Evolutionary conservation across 192 early-diverging fungal species (phyloP).

Genomic region (Coemansia sp.): DNA sequence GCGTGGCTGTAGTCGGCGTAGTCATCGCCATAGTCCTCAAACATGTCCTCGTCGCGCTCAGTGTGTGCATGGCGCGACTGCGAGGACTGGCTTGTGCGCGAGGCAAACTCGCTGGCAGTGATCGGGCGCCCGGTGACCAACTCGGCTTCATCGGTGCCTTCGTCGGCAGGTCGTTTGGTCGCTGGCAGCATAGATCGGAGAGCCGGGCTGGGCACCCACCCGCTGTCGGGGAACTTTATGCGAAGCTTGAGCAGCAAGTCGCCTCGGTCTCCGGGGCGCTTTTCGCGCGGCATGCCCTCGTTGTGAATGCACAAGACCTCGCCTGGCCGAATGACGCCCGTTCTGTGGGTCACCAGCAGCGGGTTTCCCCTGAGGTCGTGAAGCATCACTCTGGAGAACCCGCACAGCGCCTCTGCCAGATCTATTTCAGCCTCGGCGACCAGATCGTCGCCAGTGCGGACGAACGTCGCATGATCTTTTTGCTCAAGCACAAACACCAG

Average conservation of each 20-base stretch:
- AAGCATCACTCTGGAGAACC: constrained; percentile 78
- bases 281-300: constrained; percentile 92
- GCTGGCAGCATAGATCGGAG: constrained; percentile 18
- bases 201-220: constrained; percentile 30
- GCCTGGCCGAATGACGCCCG: constrained; percentile 83
- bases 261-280: constrained; percentile 73
- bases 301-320: constrained; percentile 78
- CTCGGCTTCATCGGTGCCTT: neutral
- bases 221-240: constrained; percentile 76
- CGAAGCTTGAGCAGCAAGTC: constrained; percentile 87
- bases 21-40: constrained; percentile 12
- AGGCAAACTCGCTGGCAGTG: constrained; percentile 13
- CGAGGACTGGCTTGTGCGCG: constrained; percentile 9
- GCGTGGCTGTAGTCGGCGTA: constrained; percentile 5
- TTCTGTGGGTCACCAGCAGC: constrained; percentile 78
- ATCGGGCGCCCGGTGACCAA: constrained; percentile 15
- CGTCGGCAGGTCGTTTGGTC: constrained; percentile 8
- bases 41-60: constrained; percentile 6
- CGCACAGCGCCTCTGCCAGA: constrained; percentile 88
- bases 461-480: constrained; percentile 77
- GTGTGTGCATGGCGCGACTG: constrained; percentile 5
- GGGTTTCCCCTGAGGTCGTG: constrained; percentile 87
- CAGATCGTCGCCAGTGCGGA: constrained; percentile 80
- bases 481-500: constrained; percentile 90
- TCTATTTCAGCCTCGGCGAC: constrained; percentile 78